Evolutionary conservation across 2,329 filamentous ascomycete species (phyloP).

Genomic region (Penicillium sp.): DNA sequence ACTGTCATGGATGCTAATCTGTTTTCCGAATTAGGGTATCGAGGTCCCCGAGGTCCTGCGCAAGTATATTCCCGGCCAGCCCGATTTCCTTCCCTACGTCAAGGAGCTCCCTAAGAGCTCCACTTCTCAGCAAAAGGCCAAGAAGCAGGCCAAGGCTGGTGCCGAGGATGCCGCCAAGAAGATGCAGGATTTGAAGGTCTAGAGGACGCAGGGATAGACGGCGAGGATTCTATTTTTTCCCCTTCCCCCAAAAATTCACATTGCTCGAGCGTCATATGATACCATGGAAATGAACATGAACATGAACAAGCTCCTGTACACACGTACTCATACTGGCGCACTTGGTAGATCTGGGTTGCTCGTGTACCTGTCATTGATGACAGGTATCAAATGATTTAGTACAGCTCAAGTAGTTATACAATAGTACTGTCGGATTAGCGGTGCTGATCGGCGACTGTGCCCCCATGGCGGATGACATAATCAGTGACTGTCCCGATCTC

Average conservation of each 20-base stretch:
- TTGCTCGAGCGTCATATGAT: constrained; percentile 8
- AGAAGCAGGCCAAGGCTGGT: constrained; percentile 43
- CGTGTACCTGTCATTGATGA: no score
- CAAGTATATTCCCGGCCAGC: constrained; percentile 87
- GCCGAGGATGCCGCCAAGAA: constrained; percentile 45
- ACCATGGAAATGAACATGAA: constrained; percentile 6
- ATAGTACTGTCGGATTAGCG: neutral
- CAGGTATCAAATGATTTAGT: no score
- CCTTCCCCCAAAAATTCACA: neutral
- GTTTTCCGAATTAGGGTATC: constrained; percentile 60
- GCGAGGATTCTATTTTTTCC: neutral
- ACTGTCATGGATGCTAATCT: constrained; percentile 24
- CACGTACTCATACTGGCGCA: neutral
- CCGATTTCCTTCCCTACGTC: constrained; percentile 84
- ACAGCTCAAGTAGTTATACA: no score
- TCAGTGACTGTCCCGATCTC: neutral
- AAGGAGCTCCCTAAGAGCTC: constrained; percentile 82
- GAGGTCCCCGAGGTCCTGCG: constrained; percentile 79
- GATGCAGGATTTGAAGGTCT: constrained; percentile 48
- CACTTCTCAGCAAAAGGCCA: constrained; percentile 62
- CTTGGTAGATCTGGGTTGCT: neutral
- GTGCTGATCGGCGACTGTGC: neutral
- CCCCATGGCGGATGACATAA: neutral
- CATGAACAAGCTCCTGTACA: neutral
- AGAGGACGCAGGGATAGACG: constrained; percentile 1